Evolutionary conservation across 371 early-diverging fungal species (phyloP), one percentile per base, ranked within the genome.

Genomic region (Syncephalastrum racemosum): DNA sequence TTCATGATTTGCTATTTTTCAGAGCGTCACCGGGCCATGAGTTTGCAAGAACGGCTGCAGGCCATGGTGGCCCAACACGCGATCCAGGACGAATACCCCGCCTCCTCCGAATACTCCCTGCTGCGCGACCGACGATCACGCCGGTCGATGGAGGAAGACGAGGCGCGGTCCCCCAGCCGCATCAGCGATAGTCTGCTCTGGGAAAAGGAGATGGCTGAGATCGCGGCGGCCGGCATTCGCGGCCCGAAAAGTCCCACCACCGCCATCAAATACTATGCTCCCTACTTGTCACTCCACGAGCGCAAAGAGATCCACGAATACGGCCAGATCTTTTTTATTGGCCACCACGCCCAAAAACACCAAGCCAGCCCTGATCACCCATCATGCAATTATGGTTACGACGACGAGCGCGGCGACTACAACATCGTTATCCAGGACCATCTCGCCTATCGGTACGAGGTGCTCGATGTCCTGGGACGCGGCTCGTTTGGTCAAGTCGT

Each of bases 401-500:
- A 94, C 66, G 98, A 97, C 75, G 86, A 94, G 50, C 88, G 93
- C 4, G 98, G 98, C 4, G 98, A 97, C 62, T 95, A 95, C 58
- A 77, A 88, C 47, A 83, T 94, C 16, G 84, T 88, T 20, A 73
- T 79, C 48, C 87, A 90, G 60, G 98, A 97, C 71, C 98, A 97
- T 67, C 63, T 97, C 40, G 80, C 79, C 47, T 97, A 93, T 66
- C 86, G 98, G 1, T 98, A 95, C 68, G 96, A 96, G 65, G 81
- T 98, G 20, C 43, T 95, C 40, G 90, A 89, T 14, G 73, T 90
- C 39, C 72, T 99, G 3, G 99, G 99, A 40, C 91, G 93, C 70
- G 99, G 99, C 1, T 95, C 96, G 3, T 99, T 98, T 80, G 99
- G 99, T 10, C 97, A 98, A 66, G 99, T 99, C 0, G 84, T 95